Conservation (phyloP, 31 red algal genomes). For the Asparagopsis taxiformis region DNA sequence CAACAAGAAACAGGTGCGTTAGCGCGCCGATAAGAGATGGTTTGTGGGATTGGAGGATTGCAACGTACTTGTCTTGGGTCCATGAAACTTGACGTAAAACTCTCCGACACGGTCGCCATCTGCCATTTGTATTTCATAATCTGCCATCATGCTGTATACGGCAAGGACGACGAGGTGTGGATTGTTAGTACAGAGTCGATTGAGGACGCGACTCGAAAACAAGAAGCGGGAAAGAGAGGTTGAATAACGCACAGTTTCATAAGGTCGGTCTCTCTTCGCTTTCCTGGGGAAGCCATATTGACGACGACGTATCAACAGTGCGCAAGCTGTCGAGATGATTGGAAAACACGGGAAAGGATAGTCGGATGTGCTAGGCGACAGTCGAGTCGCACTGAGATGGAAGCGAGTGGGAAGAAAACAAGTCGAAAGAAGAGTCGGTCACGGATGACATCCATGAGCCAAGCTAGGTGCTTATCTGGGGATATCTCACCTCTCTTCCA, state of each 20-base stretch:
- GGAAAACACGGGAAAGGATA: too few relatives aligned
- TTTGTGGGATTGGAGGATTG: too few relatives aligned
- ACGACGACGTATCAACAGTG: too few relatives aligned
- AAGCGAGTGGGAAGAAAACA: too few relatives aligned
- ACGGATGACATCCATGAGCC: too few relatives aligned
- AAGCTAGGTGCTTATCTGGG: too few relatives aligned
- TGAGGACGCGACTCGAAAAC: slow-evolving; percentile 1
- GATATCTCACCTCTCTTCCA: too few relatives aligned
- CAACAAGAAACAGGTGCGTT: not conserved
- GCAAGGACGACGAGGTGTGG: not conserved
- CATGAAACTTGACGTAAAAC: slow-evolving; percentile 99
- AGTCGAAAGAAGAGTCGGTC: too few relatives aligned
- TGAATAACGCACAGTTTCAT: slow-evolving; percentile 94
- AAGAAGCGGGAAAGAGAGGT: not conserved
- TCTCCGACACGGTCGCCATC: slow-evolving; percentile 95
- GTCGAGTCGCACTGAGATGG: too few relatives aligned
- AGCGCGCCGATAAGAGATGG: too few relatives aligned
- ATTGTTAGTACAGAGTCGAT: not conserved
- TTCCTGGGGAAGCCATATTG: slow-evolving; percentile 88
- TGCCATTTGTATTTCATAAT: slow-evolving; percentile 97
- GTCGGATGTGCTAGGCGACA: too few relatives aligned
- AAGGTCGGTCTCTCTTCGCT: slow-evolving; percentile 93
- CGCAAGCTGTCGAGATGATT: too few relatives aligned
- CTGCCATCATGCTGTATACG: slow-evolving; percentile 91
- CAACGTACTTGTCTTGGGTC: slow-evolving; percentile 92